Conservation (phyloP, 306 rosid species). For the Pterocarpus macrocarpus region DNA sequence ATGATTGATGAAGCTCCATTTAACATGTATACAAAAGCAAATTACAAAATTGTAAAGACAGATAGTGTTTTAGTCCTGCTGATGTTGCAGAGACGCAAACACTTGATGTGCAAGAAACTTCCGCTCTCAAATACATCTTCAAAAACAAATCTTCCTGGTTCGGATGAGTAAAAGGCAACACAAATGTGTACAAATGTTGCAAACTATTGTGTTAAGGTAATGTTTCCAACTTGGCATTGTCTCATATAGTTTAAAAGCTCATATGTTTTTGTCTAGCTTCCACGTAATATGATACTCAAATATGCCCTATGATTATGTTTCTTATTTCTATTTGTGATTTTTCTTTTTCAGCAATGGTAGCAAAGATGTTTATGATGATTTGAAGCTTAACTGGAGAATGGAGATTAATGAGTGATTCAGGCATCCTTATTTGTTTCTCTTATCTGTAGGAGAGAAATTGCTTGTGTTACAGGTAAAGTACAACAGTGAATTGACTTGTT, state of each 20-base stretch:
- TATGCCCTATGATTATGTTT: constrained; percentile 27
- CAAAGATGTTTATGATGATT: constrained; percentile 42
- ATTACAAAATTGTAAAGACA: constrained; percentile 73
- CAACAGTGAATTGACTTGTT: constrained; percentile 1
- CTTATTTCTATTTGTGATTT: constrained; percentile 34
- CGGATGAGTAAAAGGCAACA: constrained; percentile 51
- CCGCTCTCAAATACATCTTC: constrained; percentile 54
- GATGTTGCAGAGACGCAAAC: constrained; percentile 90
- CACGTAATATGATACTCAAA: constrained; percentile 23
- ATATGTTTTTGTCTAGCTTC: constrained; percentile 31
- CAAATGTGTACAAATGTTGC: constrained; percentile 36
- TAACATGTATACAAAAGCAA: constrained; percentile 87
- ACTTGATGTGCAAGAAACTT: constrained; percentile 88
- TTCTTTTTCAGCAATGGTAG: constrained; percentile 50
- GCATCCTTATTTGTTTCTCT: constrained; percentile 51
- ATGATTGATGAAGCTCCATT: constrained; percentile 85
- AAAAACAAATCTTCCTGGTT: constrained; percentile 56
- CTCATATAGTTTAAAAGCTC: constrained; percentile 32
- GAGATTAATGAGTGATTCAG: constrained; percentile 41
- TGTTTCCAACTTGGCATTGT: constrained; percentile 27
- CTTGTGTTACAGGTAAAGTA: constrained; percentile 60
- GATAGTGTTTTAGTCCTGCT: constrained; percentile 76
- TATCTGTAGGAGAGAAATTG: constrained; percentile 41
- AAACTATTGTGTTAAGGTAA: constrained; percentile 50
- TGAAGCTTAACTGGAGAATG: constrained; percentile 41